Conservation (phyloP, 2,329 filamentous ascomycete genomes). For the Graphilbum fragrans region DNA sequence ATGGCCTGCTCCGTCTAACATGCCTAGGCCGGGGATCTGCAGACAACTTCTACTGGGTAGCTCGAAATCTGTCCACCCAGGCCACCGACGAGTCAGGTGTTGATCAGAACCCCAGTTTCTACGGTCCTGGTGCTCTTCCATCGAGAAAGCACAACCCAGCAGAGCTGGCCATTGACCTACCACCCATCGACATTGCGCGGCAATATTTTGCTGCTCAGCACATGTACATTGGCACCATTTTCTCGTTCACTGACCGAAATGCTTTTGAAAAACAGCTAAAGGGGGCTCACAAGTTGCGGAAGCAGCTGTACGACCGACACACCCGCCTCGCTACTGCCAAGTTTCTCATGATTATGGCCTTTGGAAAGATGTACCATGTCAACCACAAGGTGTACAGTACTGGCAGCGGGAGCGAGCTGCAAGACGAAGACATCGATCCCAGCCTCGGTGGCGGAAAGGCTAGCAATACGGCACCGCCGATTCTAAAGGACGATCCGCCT, state of each 20-base stretch:
- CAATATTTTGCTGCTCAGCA: slow-evolving; percentile 31
- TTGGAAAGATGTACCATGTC: slow-evolving; percentile 43
- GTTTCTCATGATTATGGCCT: slow-evolving; percentile 38
- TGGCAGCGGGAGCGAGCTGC: slow-evolving; percentile 27
- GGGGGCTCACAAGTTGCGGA: slow-evolving; percentile 24
- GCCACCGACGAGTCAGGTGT: slow-evolving; percentile 17
- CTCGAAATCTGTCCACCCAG: slow-evolving; percentile 19
- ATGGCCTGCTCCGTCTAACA: slow-evolving; percentile 10
- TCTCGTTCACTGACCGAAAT: slow-evolving; percentile 35
- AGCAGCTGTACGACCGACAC: slow-evolving; percentile 29
- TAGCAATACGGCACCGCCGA: no score
- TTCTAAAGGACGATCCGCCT: slow-evolving; percentile 25
- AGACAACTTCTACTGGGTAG: slow-evolving; percentile 24
- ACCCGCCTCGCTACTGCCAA: slow-evolving; percentile 38
- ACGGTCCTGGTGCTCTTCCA: slow-evolving; percentile 21
- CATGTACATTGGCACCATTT: slow-evolving; percentile 44
- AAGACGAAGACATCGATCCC: no score
- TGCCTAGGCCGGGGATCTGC: slow-evolving; percentile 23
- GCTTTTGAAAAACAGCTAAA: slow-evolving; percentile 32
- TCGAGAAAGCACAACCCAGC: slow-evolving; percentile 13
- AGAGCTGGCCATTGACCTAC: slow-evolving; percentile 21
- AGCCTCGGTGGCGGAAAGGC: no score
- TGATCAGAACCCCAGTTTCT: slow-evolving; percentile 19
- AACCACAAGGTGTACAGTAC: slow-evolving; percentile 24
- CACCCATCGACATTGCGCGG: slow-evolving; percentile 36